Conservation (phyloP, 176 grass and related monocot species). For the Hyparrhenia diplandra region DNA sequence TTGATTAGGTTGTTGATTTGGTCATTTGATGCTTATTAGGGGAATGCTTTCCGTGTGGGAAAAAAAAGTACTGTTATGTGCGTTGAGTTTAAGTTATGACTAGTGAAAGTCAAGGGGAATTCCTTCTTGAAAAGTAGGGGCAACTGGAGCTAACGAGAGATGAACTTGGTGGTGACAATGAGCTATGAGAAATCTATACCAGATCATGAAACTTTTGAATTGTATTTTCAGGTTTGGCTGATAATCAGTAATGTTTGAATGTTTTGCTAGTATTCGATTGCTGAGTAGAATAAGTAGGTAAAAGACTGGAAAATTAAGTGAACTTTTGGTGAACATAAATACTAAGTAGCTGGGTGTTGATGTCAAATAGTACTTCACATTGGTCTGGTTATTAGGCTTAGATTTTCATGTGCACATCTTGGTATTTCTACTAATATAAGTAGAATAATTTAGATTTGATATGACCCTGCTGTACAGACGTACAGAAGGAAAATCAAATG, state of each 20-base stretch:
- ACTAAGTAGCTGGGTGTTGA: neutral
- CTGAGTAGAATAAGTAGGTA: neutral
- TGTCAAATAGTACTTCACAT: neutral
- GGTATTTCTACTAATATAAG: neutral
- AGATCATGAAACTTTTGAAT: neutral
- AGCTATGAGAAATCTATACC: neutral
- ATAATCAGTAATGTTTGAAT: neutral
- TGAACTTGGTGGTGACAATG: neutral
- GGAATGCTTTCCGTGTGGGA: neutral
- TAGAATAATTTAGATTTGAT: neutral
- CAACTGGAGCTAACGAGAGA: neutral
- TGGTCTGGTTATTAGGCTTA: conserved; percentile 1
- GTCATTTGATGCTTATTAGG: neutral
- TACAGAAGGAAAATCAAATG: neutral
- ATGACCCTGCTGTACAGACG: neutral
- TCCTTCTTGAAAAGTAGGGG: neutral
- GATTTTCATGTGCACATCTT: neutral
- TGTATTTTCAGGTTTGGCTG: neutral
- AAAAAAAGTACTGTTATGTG: neutral
- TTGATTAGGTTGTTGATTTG: neutral
- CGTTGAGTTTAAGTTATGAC: neutral
- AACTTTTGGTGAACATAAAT: neutral
- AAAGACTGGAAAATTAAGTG: too few relatives aligned
- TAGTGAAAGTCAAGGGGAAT: neutral
- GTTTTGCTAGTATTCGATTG: neutral